Conservation (phyloP, 192 early-diverging fungal genomes). For the Umbelopsis sp. region DNA sequence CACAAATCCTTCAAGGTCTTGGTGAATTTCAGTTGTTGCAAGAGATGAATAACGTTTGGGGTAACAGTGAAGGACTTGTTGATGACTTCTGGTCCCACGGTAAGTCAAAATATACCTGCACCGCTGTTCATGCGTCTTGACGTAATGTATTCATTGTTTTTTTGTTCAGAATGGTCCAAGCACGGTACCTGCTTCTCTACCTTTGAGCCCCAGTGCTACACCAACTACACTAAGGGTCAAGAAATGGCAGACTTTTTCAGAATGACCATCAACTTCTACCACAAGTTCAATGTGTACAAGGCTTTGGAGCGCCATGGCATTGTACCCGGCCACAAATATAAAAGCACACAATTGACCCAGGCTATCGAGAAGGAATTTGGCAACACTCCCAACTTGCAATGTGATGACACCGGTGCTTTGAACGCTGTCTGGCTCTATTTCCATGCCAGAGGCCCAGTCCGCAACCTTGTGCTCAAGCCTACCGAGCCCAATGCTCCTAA, state of each 20-base stretch:
- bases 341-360: slow-evolving; percentile 29
- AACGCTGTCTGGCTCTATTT: slow-evolving; percentile 40
- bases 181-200: slow-evolving; percentile 76
- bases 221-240: slow-evolving; percentile 40
- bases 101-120: background rate
- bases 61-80: slow-evolving; percentile 65
- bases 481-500: slow-evolving; percentile 13
- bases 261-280: slow-evolving; percentile 51
- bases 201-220: slow-evolving; percentile 61
- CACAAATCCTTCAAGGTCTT: slow-evolving; percentile 4
- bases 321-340: slow-evolving; percentile 44
- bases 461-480: background rate
- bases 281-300: slow-evolving; percentile 53
- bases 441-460: slow-evolving; percentile 21
- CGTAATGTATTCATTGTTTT: background rate
- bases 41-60: slow-evolving; percentile 64
- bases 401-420: slow-evolving; percentile 30
- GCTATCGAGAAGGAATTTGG: slow-evolving; percentile 45
- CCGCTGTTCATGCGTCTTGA: too few relatives aligned
- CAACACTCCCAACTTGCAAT: slow-evolving; percentile 39
- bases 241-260: slow-evolving; percentile 63
- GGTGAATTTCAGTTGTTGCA: slow-evolving; percentile 26
- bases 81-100: slow-evolving; percentile 66
- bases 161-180: slow-evolving; percentile 72
- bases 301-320: slow-evolving; percentile 50